Base-by-base conservation (phyloP, 306 rosid genomes). In the Cyclanthera cordifolia region DNA sequence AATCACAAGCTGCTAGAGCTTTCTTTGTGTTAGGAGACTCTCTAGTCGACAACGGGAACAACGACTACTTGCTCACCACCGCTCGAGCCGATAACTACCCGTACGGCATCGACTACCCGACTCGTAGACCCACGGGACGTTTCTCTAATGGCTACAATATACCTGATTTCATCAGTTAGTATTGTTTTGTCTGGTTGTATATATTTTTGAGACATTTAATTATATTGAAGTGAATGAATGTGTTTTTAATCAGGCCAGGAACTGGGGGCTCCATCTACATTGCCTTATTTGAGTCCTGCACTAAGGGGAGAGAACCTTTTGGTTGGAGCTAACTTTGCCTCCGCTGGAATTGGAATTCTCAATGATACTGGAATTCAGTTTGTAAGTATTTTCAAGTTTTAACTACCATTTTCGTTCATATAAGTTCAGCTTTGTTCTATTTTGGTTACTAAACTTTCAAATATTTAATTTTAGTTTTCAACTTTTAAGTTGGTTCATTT, bases 271-370 rank as follows among this genome's bases (percentile, higher is more conserved):
- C 84, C 81, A 48, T 74, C 78, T 46, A 61, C 83, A 13, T 75
- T 88, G 67, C 91, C 91, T 13, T 85, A 85, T 70, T 65, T 85
- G 79, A 88, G 77, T 46, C 82, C 82, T 8, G 10, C 74, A 27
- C 72, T 88, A 6, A 80, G 6, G 0, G 95, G 87, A 48, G 32
- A 81, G 4, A 83, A 49, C 34, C 78, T 88, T 10, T 73, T 88
- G 14, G 68, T 72, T 19, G 91, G 95, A 3, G 95, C 91, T 41
- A 88, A 88, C 79, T 85, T 88, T 67, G 95, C 91, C 53, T 88
- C 89, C 2, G 91, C 91, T 0, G 88, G 89, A 15, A 70, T 82
- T 0, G 95, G 95, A 67, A 83, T 88, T 28, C 91, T 88, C 17
- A 83, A 88, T 39, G 95, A 88, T 72, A 85, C 95, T 0, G 87